Evolutionary conservation across 108 stramenopile genomes (phyloP).

Genomic region (Bacterosira constricta): DNA sequence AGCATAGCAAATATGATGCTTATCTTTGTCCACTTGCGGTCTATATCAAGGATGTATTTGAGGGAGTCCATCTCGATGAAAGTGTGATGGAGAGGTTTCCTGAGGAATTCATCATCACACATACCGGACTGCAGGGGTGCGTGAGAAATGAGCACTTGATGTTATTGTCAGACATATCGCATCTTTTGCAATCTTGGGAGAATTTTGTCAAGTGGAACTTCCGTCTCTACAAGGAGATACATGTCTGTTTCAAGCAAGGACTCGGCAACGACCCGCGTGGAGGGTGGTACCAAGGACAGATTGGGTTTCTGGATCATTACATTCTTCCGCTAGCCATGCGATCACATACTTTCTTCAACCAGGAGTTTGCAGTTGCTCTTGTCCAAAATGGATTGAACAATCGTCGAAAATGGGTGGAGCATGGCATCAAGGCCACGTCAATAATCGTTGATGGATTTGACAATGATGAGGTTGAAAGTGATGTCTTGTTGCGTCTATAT

Average conservation of each 20-base stretch:
- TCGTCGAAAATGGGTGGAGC: slow-evolving; percentile 11
- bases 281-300: slow-evolving; percentile 46
- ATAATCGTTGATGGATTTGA: slow-evolving; percentile 10
- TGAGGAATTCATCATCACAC: slow-evolving; percentile 26
- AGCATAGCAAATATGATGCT: neutral
- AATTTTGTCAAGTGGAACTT: slow-evolving; percentile 59
- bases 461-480: slow-evolving; percentile 1
- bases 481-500: slow-evolving; percentile 1
- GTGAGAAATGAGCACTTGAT: slow-evolving; percentile 52
- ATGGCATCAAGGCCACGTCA: slow-evolving; percentile 7
- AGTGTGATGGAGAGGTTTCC: slow-evolving; percentile 16
- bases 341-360: slow-evolving; percentile 6
- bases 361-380: slow-evolving; percentile 8
- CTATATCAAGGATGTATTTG: slow-evolving; percentile 19
- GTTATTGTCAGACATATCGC: slow-evolving; percentile 48
- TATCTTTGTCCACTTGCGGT: slow-evolving; percentile 32
- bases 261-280: slow-evolving; percentile 30
- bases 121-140: slow-evolving; percentile 15
- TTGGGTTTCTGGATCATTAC: slow-evolving; percentile 47
- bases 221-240: slow-evolving; percentile 51
- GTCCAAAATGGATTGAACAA: slow-evolving; percentile 9
- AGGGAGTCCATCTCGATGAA: slow-evolving; percentile 1
- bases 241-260: slow-evolving; percentile 18
- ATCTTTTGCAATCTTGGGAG: slow-evolving; percentile 56
- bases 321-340: slow-evolving; percentile 37